Base-by-base conservation (phyloP, 2,329 filamentous ascomycete species). In the Aspergillus costaricaensis region DNA sequence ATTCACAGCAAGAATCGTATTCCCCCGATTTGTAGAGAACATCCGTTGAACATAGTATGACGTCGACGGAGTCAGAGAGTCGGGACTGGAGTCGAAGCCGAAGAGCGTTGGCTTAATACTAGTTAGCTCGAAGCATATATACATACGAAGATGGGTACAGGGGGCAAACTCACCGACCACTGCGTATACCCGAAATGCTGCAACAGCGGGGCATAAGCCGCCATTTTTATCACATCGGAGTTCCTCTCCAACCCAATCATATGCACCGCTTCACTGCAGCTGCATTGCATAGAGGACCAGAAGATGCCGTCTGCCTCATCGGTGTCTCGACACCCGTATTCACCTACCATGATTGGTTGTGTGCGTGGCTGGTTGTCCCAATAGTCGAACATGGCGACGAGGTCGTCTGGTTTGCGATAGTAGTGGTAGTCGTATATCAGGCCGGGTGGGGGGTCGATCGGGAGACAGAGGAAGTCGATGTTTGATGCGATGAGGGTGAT, bases 191-290 rank as follows among this genome's bases (percentile, higher is more conserved):
- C 70, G 58, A 71, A 75, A 54, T 77, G 72, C 63, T 76, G 70
- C 25, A 78, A 43, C 48, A 76, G 58, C 0, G 76, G 75, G 5
- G 76, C 75, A 60, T 77, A 79, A 4, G 70, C 67, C 2, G 68
- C 71, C 68, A 76, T 69, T 54, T 71, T 70, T 2, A 78, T 71
- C 2, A 76, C 67, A 52, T 78, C 72, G 3, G 73, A 73, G 59
- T 78, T 78, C 21, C 75, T 65, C 61, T 76, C 72, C 54, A 74
- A 65, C 1, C 86, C 85, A 61, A 90, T 83, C 57, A 90, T 80
- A 55, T 83, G 87, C 9, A 90, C 80, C 9, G 86, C 87, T 71
- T 91, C 88, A 14, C 83, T 83, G 7, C 90, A 85, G 36, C 83
- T 80, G 17, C 86, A 86, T 51, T 70, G 70, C 66, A 75, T 68